Conservation (phyloP, 805 yeast species). For the Myxozyma sirexii region DNA sequence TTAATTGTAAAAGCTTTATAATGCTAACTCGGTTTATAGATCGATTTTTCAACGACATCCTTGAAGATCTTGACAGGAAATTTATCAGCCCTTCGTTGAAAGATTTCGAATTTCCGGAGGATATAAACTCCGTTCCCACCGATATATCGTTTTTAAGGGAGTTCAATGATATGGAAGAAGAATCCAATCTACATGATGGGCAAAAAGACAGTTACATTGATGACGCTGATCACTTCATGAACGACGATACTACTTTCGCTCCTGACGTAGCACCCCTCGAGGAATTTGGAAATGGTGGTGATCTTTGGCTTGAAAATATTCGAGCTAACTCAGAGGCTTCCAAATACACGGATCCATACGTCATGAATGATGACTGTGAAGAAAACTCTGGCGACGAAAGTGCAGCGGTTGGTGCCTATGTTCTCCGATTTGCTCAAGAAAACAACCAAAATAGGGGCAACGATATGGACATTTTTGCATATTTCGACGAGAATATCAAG, state of each 20-base stretch:
- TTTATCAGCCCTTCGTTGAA: conserved; percentile 71
- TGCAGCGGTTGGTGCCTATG: conserved; percentile 34
- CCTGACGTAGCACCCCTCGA: background rate
- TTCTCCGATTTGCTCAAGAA: conserved; percentile 19
- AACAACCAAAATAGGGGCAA: conserved; percentile 16
- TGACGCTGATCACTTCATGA: conserved; percentile 29
- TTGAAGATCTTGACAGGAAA: conserved; percentile 33
- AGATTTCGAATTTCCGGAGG: conserved; percentile 42
- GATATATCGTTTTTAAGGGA: conserved; percentile 25
- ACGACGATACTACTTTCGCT: background rate
- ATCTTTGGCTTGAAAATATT: conserved; percentile 26
- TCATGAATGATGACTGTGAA: background rate
- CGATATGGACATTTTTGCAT: conserved; percentile 58
- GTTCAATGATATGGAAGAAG: conserved; percentile 41
- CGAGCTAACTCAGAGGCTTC: conserved; percentile 6
- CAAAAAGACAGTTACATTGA: conserved; percentile 31
- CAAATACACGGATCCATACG: conserved; percentile 11
- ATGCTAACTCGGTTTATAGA: conserved; percentile 1
- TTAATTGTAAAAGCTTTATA: background rate
- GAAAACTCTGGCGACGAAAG: conserved; percentile 33
- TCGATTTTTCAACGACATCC: conserved; percentile 18
- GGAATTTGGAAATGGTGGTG: conserved; percentile 34
- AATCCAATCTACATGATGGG: background rate
- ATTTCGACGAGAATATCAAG: conserved; percentile 73
- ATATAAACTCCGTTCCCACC: conserved; percentile 21